Conservation (phyloP, 495 filamentous ascomycete genomes). For the Xylaria acuta region DNA sequence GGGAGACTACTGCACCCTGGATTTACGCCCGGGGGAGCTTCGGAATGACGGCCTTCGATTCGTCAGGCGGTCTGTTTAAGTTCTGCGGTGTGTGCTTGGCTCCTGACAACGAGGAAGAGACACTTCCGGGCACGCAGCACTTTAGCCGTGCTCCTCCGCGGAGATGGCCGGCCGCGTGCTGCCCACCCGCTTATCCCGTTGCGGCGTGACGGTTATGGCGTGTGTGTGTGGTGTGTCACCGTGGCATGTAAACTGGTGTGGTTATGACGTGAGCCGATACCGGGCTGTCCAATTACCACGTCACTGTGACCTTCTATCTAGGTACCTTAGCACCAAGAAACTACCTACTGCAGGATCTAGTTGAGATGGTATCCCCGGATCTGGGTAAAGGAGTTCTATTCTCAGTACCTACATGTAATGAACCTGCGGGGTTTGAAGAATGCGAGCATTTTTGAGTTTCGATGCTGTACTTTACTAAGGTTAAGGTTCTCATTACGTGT, state of each 20-base stretch:
- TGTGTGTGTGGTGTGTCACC: too few relatives aligned
- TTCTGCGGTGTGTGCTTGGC: neutral
- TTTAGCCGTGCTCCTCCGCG: slow-evolving; percentile 6
- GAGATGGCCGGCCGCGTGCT: slow-evolving; percentile 18
- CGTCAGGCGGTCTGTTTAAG: neutral
- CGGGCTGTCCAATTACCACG: neutral
- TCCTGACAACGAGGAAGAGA: neutral
- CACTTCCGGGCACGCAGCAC: neutral
- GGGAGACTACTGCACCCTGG: neutral
- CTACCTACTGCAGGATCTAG: neutral
- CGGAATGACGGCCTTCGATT: neutral
- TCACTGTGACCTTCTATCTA: neutral
- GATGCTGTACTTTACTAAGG: neutral
- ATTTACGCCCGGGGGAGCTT: neutral
- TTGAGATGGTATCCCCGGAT: slow-evolving; percentile 2
- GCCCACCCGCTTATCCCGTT: neutral
- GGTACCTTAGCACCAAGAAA: neutral
- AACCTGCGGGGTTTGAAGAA: neutral
- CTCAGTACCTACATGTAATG: too few relatives aligned
- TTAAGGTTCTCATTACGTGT: slow-evolving; percentile 17
- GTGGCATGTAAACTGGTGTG: slow-evolving; percentile 10
- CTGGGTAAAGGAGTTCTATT: neutral
- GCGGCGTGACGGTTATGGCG: slow-evolving; percentile 6
- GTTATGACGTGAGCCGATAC: slow-evolving; percentile 24
- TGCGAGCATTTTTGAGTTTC: neutral